phyloP scores from a whole-genome alignment of 2,329 filamentous ascomycete species.

The Zasmidium citrigriseum region DNA sequence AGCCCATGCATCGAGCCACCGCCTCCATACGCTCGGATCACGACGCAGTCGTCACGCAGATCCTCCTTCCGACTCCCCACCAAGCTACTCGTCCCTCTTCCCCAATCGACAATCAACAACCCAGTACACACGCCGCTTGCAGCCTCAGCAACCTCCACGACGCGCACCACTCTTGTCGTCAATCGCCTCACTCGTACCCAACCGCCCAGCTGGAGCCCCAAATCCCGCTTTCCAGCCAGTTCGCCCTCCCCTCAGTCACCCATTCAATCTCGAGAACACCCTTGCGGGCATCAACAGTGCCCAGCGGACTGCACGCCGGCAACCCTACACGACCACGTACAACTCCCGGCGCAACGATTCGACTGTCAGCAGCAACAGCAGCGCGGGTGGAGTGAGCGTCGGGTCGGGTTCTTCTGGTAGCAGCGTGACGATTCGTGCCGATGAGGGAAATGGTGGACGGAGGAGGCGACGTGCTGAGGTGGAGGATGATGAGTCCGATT shows the following conservation, averaged over 20 bases:
- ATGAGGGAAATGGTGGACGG: neutral
- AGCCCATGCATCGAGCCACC: slow-evolving; percentile 7
- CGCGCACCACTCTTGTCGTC: slow-evolving; percentile 2
- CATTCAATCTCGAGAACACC: slow-evolving; percentile 25
- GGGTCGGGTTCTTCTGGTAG: slow-evolving; percentile 15
- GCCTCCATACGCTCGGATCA: slow-evolving; percentile 14
- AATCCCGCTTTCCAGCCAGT: slow-evolving; percentile 1
- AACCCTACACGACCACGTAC: neutral
- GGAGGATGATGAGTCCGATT: neutral
- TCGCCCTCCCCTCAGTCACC: slow-evolving; percentile 16
- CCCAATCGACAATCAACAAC: neutral
- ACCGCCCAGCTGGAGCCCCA: neutral
- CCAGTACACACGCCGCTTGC: neutral
- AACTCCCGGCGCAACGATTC: neutral
- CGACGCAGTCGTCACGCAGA: slow-evolving; percentile 16
- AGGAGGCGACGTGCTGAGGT: neutral
- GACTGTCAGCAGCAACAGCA: slow-evolving; percentile 8
- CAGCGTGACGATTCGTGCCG: slow-evolving; percentile 14
- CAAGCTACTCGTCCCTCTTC: slow-evolving; percentile 2
- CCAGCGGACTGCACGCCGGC: neutral
- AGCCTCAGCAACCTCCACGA: slow-evolving; percentile 2
- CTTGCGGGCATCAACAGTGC: slow-evolving; percentile 18
- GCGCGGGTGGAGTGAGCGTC: slow-evolving; percentile 9
- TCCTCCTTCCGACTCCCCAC: slow-evolving; percentile 2
- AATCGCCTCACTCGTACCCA: neutral